Evolutionary conservation across 2,329 filamentous ascomycete genomes (phyloP).

Genomic region (Botrytis hyacinthi): DNA sequence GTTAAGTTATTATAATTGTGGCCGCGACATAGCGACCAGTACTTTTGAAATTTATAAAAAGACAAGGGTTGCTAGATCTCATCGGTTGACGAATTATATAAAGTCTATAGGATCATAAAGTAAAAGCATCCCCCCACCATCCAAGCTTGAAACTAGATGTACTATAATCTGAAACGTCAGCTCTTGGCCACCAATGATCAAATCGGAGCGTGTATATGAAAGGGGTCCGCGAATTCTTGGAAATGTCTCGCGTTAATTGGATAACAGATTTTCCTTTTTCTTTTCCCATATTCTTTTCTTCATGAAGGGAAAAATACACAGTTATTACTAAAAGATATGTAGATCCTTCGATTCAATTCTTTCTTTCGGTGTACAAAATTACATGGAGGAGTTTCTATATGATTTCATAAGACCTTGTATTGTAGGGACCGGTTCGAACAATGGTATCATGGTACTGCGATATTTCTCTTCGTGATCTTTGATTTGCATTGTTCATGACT

Average conservation of each 20-base stretch:
- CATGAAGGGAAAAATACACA: neutral
- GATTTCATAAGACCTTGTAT: neutral
- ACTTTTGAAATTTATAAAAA: neutral
- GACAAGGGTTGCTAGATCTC: neutral
- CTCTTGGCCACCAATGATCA: slow-evolving; percentile 9
- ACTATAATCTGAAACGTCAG: slow-evolving; percentile 10
- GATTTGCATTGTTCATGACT: neutral
- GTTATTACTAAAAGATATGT: neutral
- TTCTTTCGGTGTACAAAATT: neutral
- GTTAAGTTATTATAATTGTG: neutral
- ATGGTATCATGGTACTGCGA: neutral
- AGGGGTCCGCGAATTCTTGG: slow-evolving; percentile 1
- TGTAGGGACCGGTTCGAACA: neutral
- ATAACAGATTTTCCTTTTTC: neutral
- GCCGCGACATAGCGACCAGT: neutral
- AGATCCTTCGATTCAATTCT: neutral
- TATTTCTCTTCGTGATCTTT: neutral
- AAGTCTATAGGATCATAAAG: neutral
- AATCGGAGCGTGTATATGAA: neutral
- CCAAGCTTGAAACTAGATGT: slow-evolving; percentile 7
- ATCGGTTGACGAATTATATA: slow-evolving; percentile 12
- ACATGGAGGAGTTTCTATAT: neutral
- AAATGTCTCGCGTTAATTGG: neutral
- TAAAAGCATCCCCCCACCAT: neutral
- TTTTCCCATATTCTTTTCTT: neutral